Conservation (phyloP, 257 asterid species). For the Penstemon newberryi region DNA sequence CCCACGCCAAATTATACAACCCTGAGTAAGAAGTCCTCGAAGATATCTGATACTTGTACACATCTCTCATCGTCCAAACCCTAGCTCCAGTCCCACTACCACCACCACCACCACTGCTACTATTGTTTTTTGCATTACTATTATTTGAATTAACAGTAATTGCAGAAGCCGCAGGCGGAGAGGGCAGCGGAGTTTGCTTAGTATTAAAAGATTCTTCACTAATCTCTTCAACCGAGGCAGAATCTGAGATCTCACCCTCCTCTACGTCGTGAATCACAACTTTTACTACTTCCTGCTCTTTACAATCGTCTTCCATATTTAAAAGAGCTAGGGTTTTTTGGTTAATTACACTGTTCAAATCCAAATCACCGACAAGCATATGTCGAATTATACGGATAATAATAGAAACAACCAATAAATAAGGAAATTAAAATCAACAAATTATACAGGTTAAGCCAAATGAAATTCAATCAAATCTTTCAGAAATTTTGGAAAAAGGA, state of each 20-base stretch:
- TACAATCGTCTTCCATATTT: constrained; percentile 59
- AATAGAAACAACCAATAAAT: constrained; percentile 28
- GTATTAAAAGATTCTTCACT: constrained; percentile 59
- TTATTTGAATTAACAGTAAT: constrained; percentile 34
- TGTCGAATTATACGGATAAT: constrained; percentile 16
- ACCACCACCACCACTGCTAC: constrained; percentile 28
- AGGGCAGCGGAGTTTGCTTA: constrained; percentile 35
- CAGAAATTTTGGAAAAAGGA: constrained; percentile 9
- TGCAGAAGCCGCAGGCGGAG: constrained; percentile 29
- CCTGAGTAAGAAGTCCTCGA: constrained; percentile 60
- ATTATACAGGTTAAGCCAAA: constrained; percentile 8
- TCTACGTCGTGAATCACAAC: constrained; percentile 58
- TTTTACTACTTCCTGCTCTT: constrained; percentile 32
- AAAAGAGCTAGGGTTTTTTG: constrained; percentile 32
- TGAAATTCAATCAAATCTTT: constrained; percentile 13
- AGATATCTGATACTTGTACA: constrained; percentile 61
- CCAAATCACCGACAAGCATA: constrained; percentile 40
- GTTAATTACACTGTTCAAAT: constrained; percentile 34
- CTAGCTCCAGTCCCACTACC: constrained; percentile 42
- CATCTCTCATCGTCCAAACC: constrained; percentile 84
- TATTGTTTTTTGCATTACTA: constrained; percentile 29
- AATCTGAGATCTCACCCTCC: constrained; percentile 96
- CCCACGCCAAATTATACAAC: constrained; percentile 90
- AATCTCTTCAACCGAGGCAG: constrained; percentile 81
- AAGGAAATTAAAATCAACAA: constrained; percentile 20